A percentile compares a stretch with the other conserved stretches of the same genome.
Evolutionary conservation across 2,329 filamentous ascomycete genomes (phyloP).

Genomic region (Diaporthe aspalathi): DNA sequence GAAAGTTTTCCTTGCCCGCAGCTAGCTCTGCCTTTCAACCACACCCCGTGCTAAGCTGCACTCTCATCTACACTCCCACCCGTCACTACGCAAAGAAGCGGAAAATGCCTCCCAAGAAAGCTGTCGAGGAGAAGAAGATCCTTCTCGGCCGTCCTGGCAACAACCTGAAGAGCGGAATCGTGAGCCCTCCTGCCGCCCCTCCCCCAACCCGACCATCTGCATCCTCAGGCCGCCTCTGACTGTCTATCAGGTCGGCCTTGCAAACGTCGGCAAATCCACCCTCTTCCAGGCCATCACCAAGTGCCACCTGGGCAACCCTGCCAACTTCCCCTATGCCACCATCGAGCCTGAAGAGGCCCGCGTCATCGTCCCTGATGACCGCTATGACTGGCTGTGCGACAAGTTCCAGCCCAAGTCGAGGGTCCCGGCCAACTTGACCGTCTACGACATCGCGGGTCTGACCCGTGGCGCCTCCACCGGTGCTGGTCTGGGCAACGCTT

Average conservation of each 20-base stretch:
- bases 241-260: conserved; percentile 85
- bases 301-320: conserved; percentile 95
- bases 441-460: conserved; percentile 98
- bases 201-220: conserved; percentile 35
- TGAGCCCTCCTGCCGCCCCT: conserved; percentile 58
- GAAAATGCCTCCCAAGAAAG: conserved; percentile 96
- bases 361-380: conserved; percentile 94
- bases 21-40: conserved; percentile 74
- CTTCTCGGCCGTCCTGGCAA: conserved; percentile 96
- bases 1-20: conserved; percentile 66
- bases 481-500: conserved; percentile 96
- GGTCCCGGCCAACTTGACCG: conserved; percentile 97
- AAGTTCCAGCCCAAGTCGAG: conserved; percentile 98
- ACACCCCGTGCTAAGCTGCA: conserved; percentile 64
- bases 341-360: conserved; percentile 99
- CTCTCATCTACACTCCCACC: conserved; percentile 59
- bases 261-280: conserved; percentile 99
- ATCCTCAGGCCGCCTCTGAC: conserved; percentile 51
- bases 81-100: conserved; percentile 71
- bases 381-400: conserved; percentile 94
- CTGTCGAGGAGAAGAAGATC: conserved; percentile 92
- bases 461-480: conserved; percentile 96
- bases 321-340: conserved; percentile 99
- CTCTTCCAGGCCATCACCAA: conserved; percentile 99
- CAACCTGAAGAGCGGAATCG: conserved; percentile 99